These are phyloP conservation scores for Spathaspora passalidarum DNA, from an alignment of 805 yeast genomes.

Conservation along the genomic window DNA sequence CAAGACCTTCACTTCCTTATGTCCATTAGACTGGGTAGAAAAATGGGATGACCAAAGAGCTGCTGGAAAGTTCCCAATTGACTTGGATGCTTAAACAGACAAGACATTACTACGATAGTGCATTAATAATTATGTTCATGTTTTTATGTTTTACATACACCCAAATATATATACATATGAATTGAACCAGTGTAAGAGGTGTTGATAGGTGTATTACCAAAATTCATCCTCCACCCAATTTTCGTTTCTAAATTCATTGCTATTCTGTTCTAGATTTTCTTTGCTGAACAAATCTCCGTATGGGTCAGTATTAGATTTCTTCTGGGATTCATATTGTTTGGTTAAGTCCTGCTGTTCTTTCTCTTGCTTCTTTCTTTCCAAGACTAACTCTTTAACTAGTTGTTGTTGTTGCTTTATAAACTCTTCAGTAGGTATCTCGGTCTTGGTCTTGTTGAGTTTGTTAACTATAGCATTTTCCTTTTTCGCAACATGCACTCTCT, in stretches of 20 bases:
- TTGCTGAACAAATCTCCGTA: conserved; percentile 35
- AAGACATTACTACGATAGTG: background rate
- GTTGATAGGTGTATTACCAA: conserved; percentile 14
- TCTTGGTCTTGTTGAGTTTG: conserved; percentile 60
- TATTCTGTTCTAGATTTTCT: conserved; percentile 25
- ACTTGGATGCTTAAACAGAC: conserved; percentile 26
- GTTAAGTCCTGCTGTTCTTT: conserved; percentile 32
- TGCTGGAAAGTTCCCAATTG: conserved; percentile 46
- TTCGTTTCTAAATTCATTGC: conserved; percentile 32
- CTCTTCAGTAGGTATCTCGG: conserved; percentile 49
- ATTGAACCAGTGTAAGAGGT: background rate
- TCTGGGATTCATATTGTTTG: conserved; percentile 36
- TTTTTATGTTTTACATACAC: conserved; percentile 1
- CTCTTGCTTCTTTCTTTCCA: conserved; percentile 38
- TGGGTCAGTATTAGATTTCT: conserved; percentile 28
- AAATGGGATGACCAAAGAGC: conserved; percentile 87
- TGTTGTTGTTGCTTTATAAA: conserved; percentile 32
- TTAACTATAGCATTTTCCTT: conserved; percentile 61
- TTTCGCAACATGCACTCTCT: conserved; percentile 49
- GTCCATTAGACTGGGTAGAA: conserved; percentile 83
- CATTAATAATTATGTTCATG: background rate
- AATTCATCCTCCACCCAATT: conserved; percentile 41
- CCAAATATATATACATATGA: background rate
- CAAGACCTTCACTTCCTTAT: conserved; percentile 83
- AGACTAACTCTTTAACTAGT: conserved; percentile 30